Conservation (phyloP, 23 red algal species). For the Chondrus crispus region DNA sequence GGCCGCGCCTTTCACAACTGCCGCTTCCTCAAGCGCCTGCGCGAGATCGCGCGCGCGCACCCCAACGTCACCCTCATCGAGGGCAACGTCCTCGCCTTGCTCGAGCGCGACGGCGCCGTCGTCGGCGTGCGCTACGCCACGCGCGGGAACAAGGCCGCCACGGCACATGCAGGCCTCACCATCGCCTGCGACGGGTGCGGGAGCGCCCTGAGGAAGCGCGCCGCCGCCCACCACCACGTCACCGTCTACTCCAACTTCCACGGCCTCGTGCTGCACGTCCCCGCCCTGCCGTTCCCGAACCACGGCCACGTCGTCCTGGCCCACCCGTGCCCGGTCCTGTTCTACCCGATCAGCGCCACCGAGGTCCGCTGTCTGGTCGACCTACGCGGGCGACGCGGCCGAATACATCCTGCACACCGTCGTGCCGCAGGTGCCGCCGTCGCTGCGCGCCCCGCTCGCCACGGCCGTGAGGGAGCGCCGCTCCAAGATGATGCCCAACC, state of each 20-base stretch:
- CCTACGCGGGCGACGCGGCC: conserved; percentile 50
- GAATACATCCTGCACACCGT: conserved; percentile 74
- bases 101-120: conserved; percentile 50
- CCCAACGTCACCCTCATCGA: conserved; percentile 65
- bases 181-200: conserved; percentile 98
- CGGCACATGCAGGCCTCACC: conserved; percentile 72
- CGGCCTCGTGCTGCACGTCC: conserved; percentile 74
- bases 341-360: conserved; percentile 87
- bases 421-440: conserved; percentile 85
- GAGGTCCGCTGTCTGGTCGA: conserved; percentile 97
- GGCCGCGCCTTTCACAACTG: conserved; percentile 97
- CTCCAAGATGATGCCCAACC: conserved; percentile 94
- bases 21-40: conserved; percentile 83
- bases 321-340: conserved; percentile 86
- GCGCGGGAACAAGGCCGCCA: background rate
- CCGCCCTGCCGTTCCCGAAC: conserved; percentile 75
- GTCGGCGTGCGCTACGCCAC: conserved; percentile 71
- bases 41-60: conserved; percentile 62
- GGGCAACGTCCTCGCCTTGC: conserved; percentile 72
- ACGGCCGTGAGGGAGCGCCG: conserved; percentile 46
- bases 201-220: conserved; percentile 69
- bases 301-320: conserved; percentile 97
- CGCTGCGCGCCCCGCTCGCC: conserved; percentile 62
- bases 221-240: conserved; percentile 33
- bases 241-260: conserved; percentile 87